Percentiles rank a stretch among this genome's conserved stretches.
Evolutionary conservation across 2,329 filamentous ascomycete species (phyloP).

Genomic region (Gremmenia infestans): DNA sequence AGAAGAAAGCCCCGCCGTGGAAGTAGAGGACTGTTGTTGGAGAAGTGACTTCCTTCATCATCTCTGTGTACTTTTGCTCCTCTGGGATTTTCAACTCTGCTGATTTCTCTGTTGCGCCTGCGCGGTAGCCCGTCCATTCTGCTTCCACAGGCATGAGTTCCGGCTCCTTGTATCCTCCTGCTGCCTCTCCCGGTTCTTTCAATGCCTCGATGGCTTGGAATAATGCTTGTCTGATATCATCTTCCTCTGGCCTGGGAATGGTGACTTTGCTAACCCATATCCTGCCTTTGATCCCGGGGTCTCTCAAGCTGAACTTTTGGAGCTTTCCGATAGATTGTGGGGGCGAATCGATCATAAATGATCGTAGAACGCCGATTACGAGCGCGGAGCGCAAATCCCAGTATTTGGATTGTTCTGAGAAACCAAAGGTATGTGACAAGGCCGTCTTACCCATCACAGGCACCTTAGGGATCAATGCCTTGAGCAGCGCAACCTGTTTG

Average conservation of each 20-base stretch:
- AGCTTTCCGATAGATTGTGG: constrained; percentile 47
- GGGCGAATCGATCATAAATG: constrained; percentile 43
- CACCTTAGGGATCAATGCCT: constrained; percentile 43
- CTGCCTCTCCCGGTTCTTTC: constrained; percentile 32
- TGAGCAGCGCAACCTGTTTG: constrained; percentile 21
- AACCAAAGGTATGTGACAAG: constrained; percentile 57
- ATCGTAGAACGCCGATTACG: constrained; percentile 66
- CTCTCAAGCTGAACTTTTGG: constrained; percentile 59
- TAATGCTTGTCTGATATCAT: constrained; percentile 53
- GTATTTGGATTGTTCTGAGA: constrained; percentile 68
- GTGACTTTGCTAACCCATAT: constrained; percentile 76
- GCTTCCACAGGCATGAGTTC: constrained; percentile 55
- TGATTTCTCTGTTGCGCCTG: constrained; percentile 45
- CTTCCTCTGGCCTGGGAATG: constrained; percentile 52
- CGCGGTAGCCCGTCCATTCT: constrained; percentile 72
- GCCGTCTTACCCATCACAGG: constrained; percentile 59
- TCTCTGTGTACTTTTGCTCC: constrained; percentile 55
- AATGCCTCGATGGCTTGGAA: constrained; percentile 53
- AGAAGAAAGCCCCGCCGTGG: constrained; percentile 70
- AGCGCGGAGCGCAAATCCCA: constrained; percentile 75
- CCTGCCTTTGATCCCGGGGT: constrained; percentile 66
- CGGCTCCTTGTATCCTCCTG: constrained; percentile 42
- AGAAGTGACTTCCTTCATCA: constrained; percentile 63
- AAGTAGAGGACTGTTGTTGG: constrained; percentile 66
- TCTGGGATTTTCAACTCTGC: constrained; percentile 54